Conservation (phyloP, 2,329 filamentous ascomycete genomes). For the Neopestalotiopsis sp. region DNA sequence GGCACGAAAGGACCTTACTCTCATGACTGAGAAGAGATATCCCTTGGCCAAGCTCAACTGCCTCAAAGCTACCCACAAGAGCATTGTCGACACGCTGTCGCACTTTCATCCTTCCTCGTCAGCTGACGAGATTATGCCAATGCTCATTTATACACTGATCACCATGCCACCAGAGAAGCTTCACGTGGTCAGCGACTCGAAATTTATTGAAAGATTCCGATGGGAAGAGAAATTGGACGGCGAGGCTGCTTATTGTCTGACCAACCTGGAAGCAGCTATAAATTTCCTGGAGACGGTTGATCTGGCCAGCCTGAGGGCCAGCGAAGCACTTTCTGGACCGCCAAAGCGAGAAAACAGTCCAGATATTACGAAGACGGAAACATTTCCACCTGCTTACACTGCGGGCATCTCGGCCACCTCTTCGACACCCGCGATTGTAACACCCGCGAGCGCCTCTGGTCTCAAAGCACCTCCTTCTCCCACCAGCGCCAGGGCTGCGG, state of each 20-base stretch:
- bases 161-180: slow-evolving; percentile 85
- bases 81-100: slow-evolving; percentile 85
- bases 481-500: slow-evolving; percentile 48
- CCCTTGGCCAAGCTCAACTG: slow-evolving; percentile 90
- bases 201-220: slow-evolving; percentile 92
- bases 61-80: slow-evolving; percentile 87
- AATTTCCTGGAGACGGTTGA: slow-evolving; percentile 96
- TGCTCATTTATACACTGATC: slow-evolving; percentile 94
- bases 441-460: slow-evolving; percentile 34
- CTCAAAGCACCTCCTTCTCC: slow-evolving; percentile 43
- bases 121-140: slow-evolving; percentile 95
- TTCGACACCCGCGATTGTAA: slow-evolving; percentile 36
- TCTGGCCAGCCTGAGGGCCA: slow-evolving; percentile 81
- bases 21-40: slow-evolving; percentile 87
- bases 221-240: slow-evolving; percentile 86
- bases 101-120: slow-evolving; percentile 80
- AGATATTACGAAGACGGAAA: slow-evolving; percentile 55
- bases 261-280: slow-evolving; percentile 93
- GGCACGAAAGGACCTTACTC: slow-evolving; percentile 72
- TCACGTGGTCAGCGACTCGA: slow-evolving; percentile 90
- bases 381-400: slow-evolving; percentile 62
- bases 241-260: slow-evolving; percentile 94
- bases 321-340: slow-evolving; percentile 75
- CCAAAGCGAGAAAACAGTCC: slow-evolving; percentile 58
- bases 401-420: slow-evolving; percentile 44